Evolutionary conservation across 371 early-diverging fungal species (phyloP).

Genomic region (Polyrhizophydium stewartii): DNA sequence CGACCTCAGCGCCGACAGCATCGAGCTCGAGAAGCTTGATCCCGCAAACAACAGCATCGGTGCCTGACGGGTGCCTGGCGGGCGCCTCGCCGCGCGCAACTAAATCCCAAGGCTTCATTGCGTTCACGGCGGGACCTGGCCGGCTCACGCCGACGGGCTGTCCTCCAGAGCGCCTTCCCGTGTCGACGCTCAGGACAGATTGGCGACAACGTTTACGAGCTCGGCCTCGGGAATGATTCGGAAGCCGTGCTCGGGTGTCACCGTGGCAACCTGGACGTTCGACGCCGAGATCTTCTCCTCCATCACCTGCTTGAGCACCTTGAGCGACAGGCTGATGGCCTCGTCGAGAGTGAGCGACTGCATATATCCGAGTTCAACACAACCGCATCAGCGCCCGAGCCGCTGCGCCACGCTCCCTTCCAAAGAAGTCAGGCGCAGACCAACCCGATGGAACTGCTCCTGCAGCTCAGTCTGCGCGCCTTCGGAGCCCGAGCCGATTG

Average conservation of each 20-base stretch:
- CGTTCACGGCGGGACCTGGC: no score
- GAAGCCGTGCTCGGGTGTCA: slow-evolving; percentile 77
- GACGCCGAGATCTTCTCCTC: slow-evolving; percentile 96
- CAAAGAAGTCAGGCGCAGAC: slow-evolving; percentile 3
- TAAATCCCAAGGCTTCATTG: no score
- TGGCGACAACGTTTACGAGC: slow-evolving; percentile 32
- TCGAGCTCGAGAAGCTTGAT: slow-evolving; percentile 1
- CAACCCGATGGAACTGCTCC: slow-evolving; percentile 85
- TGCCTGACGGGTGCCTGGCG: neutral
- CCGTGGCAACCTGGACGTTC: slow-evolving; percentile 95
- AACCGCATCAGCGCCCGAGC: neutral
- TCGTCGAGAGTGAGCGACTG: slow-evolving; percentile 81
- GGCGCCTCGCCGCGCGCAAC: no score
- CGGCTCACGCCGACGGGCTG: no score
- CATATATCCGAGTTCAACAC: neutral
- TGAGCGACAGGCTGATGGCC: slow-evolving; percentile 85
- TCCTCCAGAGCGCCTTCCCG: no score
- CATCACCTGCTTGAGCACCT: slow-evolving; percentile 99
- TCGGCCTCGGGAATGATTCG: slow-evolving; percentile 65
- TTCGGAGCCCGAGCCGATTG: slow-evolving; percentile 98
- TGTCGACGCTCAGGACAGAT: slow-evolving; percentile 12
- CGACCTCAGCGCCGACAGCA: neutral
- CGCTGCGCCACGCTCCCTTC: neutral
- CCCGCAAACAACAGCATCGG: neutral
- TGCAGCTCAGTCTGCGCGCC: slow-evolving; percentile 98